Evolutionary conservation across 2,329 filamentous ascomycete genomes (phyloP).

Genomic region (Epichloe bromicola): DNA sequence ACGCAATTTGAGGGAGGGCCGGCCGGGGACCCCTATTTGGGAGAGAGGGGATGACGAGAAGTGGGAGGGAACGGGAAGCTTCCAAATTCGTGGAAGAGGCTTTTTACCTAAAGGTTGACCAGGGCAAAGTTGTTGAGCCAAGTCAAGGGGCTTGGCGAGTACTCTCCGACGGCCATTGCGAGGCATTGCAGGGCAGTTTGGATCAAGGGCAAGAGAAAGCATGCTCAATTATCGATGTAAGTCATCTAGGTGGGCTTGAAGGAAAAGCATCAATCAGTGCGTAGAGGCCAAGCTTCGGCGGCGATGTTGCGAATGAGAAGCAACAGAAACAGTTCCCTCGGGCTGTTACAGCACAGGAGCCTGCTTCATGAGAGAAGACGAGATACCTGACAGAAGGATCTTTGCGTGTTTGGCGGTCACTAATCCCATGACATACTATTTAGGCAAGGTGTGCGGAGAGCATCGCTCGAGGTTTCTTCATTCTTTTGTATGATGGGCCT

Average conservation of each 20-base stretch:
- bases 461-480: not conserved
- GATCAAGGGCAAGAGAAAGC: too few species aligned
- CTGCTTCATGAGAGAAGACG: not conserved
- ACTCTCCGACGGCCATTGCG: not conserved
- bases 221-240: too few species aligned
- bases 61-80: not conserved
- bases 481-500: too few species aligned
- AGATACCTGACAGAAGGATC: not conserved
- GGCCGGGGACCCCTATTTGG: not conserved
- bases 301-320: too few species aligned
- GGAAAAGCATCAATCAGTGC: too few species aligned
- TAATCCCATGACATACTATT: not conserved
- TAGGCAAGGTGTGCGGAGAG: not conserved
- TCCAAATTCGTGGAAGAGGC: not conserved
- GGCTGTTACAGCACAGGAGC: not conserved
- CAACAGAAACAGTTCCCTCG: too few species aligned
- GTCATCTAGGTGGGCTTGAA: too few species aligned
- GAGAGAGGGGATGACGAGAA: not conserved
- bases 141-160: not conserved
- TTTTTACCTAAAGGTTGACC: not conserved
- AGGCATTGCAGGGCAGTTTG: too few species aligned
- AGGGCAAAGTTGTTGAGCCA: not conserved
- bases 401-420: not conserved
- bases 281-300: too few species aligned
- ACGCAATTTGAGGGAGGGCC: constrained; percentile 2